Base-by-base conservation (phyloP, 352 stramenopile genomes). In the Phytophthora tubulina region DNA sequence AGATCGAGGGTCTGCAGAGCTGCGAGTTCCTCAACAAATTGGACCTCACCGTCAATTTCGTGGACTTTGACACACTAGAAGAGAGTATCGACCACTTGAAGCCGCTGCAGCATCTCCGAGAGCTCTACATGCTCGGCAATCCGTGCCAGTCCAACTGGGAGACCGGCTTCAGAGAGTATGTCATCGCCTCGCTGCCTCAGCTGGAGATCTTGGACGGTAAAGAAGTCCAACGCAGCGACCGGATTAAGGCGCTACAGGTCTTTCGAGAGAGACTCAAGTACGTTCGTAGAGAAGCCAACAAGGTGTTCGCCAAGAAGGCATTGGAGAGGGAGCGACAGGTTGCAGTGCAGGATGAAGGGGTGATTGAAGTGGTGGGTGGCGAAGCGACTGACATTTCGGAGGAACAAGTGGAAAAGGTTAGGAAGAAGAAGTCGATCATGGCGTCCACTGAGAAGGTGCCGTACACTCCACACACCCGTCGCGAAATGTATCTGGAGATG, bases 61-160 rank as follows among this genome's bases (percentile, higher is more conserved):
- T 99, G 52, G 90, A 98, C 67, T 82, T 98, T 63, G 91, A 98
- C 74, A 73, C 72, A 35, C 81, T 99, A 44, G 88, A 98, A 76
- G 79, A 85, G 51, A 97, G 83, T 50, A 82, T 98, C 17, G 50
- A 93, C 39, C 85, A 98, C 44, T 73, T 99, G 55, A 81, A 84
- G 55, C 63, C 73, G 5, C 83, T 95, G 56, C 42, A 70, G n/a
- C 84, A 95, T 54, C 81, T 99, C n/a, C 73, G 81, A 48, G 96
- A 98, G 66, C 82, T 99, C n/a, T 98, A 97, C 76, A 89, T 98
- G 78, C 89, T 98, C 17, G 95, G 96, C 3, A 99, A 99, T 81
- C 96, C 96, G 32, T 88, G 79, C 35, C 88, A 97, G 69, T 76
- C 76, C 15, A 78, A 93, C 45, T 96, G 91, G 89, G 72, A 83